Evolutionary conservation across 305 asterid species (phyloP), one percentile per base, ranked within the genome.

Genomic region (Solanum aculeatissimum): DNA sequence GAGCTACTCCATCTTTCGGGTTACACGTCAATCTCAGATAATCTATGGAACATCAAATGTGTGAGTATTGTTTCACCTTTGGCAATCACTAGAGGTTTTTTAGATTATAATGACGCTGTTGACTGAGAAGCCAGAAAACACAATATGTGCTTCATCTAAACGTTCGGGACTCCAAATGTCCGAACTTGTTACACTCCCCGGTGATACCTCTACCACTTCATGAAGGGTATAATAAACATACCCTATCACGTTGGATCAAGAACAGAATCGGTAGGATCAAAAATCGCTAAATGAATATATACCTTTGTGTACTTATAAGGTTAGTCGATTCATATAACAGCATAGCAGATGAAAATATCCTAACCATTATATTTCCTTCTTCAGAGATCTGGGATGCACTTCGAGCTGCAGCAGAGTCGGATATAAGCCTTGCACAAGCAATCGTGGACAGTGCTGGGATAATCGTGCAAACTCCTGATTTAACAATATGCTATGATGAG

Each of bases 361-460:
- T 72, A 43, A 72, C 80, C 16, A 12, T 27, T 51, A 9, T 18
- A 27, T 51, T 78, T 38, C 83, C 55, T 16, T 53, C 43, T 23
- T 35, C 57, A 94, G 99, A 95, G 89, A 93, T 93, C 19, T 95
- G 99, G 97, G 97, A 94, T 90, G 97, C 96, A 57, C 97, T 94
- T 7, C 81, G 94, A 79, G 97, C 94, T 58, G 98, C 98, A 70
- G 95, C 95, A 25, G 99, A 95, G 83, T 91, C 96, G 2, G 85
- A 94, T 89, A 87, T 80, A 71, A 77, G 86, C 27, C 92, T 91
- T 78, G 95, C 96, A 84, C 92, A 87, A 90, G 93, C 93, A 65
- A 91, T 92, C 42, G 72, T 95, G 12, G 91, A 92, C 82, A 89
- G 94, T 84, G 97, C 97, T 2, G 97, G 98, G 57, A 88, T 95